A percentile compares a stretch with the other conserved stretches of the same genome.
These are phyloP conservation scores for Friedmanniomyces simplex DNA, from an alignment of 495 filamentous ascomycete species.

Conservation along the genomic window DNA sequence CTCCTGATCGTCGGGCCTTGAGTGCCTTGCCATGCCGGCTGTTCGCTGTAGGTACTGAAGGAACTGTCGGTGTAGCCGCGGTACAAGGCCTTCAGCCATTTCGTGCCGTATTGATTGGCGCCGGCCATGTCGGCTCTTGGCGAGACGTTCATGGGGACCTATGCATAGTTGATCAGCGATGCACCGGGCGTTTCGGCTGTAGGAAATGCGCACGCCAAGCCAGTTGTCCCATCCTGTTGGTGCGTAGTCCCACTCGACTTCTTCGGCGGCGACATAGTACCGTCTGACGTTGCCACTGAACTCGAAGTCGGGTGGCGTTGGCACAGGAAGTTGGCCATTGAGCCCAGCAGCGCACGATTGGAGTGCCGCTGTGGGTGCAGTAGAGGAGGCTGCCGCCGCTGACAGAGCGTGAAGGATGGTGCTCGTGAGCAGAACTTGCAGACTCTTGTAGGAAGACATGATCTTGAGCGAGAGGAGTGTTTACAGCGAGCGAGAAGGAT, in stretches of 20 bases:
- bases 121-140: slow-evolving; percentile 4
- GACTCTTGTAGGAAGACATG: background rate
- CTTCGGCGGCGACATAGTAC: slow-evolving; percentile 15
- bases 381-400: background rate
- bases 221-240: slow-evolving; percentile 20
- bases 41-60: slow-evolving; percentile 5
- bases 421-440: background rate
- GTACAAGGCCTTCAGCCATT: slow-evolving; percentile 18
- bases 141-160: slow-evolving; percentile 12
- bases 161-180: background rate
- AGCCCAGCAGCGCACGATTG: slow-evolving; percentile 8
- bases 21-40: slow-evolving; percentile 20
- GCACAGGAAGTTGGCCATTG: slow-evolving; percentile 3
- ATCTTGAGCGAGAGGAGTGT: background rate
- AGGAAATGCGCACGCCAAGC: slow-evolving; percentile 2
- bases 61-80: slow-evolving; percentile 19
- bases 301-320: slow-evolving; percentile 3
- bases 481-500: background rate
- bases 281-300: slow-evolving; percentile 9
- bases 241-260: slow-evolving; percentile 14
- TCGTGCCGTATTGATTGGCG: slow-evolving; percentile 11
- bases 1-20: slow-evolving; percentile 19
- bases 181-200: background rate
- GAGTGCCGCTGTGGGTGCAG: background rate
- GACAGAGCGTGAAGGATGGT: background rate